Conservation (phyloP, 768 basidiomycete species). For the Coprinopsis strossmayeri region DNA sequence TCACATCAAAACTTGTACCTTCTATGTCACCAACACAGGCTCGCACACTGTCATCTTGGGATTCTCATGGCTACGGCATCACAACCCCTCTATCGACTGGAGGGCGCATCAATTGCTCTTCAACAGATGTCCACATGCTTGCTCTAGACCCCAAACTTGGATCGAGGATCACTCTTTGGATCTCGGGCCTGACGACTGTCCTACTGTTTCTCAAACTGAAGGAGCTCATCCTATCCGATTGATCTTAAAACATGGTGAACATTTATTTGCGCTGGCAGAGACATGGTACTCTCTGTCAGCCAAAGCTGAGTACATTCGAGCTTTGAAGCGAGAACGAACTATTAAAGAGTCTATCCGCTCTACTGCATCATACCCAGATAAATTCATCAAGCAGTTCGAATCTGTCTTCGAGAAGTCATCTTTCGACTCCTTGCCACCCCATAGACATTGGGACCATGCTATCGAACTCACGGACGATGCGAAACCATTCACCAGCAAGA, state of each 20-base stretch:
- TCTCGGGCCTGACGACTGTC: no score
- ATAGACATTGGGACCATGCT: conserved; percentile 23
- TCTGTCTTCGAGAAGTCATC: not conserved
- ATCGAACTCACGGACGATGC: conserved; percentile 26
- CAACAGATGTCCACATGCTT: not conserved
- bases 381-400: not conserved
- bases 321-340: no score
- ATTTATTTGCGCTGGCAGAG: no score
- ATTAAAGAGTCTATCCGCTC: no score
- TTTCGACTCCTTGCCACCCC: conserved; percentile 1
- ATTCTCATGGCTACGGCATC: conserved; percentile 15
- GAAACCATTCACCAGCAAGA: conserved; percentile 18
- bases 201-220: no score
- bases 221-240: no score
- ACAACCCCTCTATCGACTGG: conserved; percentile 7
- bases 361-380: not conserved
- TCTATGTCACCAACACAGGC: conserved; percentile 17
- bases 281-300: no score
- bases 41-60: conserved; percentile 18
- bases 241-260: no score
- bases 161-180: no score
- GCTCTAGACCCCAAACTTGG: no score
- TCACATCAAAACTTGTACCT: conserved; percentile 14
- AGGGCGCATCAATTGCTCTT: not conserved
- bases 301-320: no score